Evolutionary conservation across 345 rosid species (phyloP), one percentile per base, ranked within the genome.

Genomic region (Eucalyptus shirleyi): DNA sequence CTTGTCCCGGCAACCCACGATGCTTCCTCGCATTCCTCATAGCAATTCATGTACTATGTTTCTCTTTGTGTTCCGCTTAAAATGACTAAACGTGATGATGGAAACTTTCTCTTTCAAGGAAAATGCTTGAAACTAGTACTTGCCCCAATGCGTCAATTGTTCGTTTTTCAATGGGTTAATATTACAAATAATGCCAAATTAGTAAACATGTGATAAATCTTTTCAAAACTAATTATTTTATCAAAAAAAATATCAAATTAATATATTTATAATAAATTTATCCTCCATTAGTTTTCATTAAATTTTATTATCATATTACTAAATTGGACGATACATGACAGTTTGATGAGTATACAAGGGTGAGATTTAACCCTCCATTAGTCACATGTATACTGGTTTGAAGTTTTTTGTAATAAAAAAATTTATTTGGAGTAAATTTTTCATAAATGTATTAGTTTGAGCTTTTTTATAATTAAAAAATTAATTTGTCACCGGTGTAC

Each of bases 401-500:
- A 53, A 53, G 1, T 53, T 53, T 53, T 53, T 53, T 53, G 24
- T 53, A 53, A 53, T 53, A 19, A 53, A 53, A 53, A 19, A 19
- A 7, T 0, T 53, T 53, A 53, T 53, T 19, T 19, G 0, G 10
- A 53, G 2, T 53, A 53, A 19, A 53, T 19, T 53, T 53, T 53
- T 53, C 24, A 53, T 1, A 53, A 8, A 53, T 19, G 4, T 53
- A 53, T 19, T 53, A 19, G 24, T 19, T 53, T 53, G 0, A 53
- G 24, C 19, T 53, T 53, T 53, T 53, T 53, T 53, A 53, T 53
- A 53, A 4, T 53, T 53, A 53, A 19, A 53, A 53, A 19, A 53
- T 53, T 53, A 19, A 53, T 53, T 53, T 53, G 1, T 53, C 2
- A 8, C 59, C 1, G 0, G 0, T 19, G 1, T 53, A 53, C 2